Base-by-base conservation (phyloP, 2,329 filamentous ascomycete species). In the Cladophialophora chaetospira region DNA sequence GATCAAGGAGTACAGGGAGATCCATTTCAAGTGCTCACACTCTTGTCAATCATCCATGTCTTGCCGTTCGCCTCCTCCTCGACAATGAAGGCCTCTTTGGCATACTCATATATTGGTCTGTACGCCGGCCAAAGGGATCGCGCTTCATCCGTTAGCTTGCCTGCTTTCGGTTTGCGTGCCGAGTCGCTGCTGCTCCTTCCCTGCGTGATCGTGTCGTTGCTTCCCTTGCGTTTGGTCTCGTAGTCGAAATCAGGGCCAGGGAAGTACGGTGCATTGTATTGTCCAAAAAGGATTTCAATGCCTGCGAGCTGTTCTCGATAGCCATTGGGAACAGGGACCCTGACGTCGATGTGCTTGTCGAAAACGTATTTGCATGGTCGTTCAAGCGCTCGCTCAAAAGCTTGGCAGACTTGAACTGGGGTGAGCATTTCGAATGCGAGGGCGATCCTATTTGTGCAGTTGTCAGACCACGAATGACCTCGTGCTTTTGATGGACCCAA, bases 41-140 rank as follows among this genome's bases (percentile, higher is more conserved):
- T 75, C 73, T 70, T 66, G 33, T 81, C 78, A 60, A 78, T 75
- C 93, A 97, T 97, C 94, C 94, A 99, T 13, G 88, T 90, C 68
- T 94, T 76, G 4, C 93, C 93, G 70, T 97, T 97, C 28, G 91
- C 91, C 66, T 92, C 88, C 75, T 99, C 94, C 72, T 99, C 94
- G 10, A 97, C 82, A 0, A 91, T 90, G 67, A 97, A 97, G 25
- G 95, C 91, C 71, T 97, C 94, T 46, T 89, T 82, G 1, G 93
- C 93, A 71, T 97, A 99, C 73, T 97, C 94, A 70, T 97, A 91
- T 65, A 97, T 82, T 26, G 90, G 89, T 53, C 94, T 82, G 64
- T 91, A 91, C 3, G 91, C 94, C 70, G 96, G 90, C 94, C 94
- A 97, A 21, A 99, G 77, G 65, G 88, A 82, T 60, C 93, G 78